Evolutionary conservation across 73 alveolate genomes (phyloP).

Genomic region (Tetrahymena borealis): DNA sequence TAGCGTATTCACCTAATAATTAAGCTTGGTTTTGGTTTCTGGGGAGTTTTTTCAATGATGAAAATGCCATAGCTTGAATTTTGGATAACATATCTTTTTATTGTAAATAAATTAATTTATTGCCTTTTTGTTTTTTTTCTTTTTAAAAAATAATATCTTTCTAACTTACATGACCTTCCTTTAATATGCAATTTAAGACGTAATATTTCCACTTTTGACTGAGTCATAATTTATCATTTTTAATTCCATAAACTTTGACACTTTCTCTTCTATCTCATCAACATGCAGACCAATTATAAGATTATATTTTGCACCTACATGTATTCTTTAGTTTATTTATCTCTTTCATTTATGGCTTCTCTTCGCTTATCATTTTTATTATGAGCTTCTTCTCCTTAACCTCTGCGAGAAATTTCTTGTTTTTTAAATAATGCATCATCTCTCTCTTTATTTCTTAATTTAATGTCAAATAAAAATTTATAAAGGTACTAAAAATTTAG

Average conservation of each 20-base stretch:
- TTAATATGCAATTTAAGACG: background rate
- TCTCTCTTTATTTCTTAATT: background rate
- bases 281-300: background rate
- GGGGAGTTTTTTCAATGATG: background rate
- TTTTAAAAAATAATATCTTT: background rate
- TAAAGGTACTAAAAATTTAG: background rate
- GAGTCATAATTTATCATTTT: background rate
- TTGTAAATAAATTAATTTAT: background rate
- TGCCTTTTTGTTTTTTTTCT: background rate
- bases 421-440: background rate
- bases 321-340: background rate
- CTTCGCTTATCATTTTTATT: background rate
- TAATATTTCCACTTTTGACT: background rate
- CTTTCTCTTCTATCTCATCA: background rate
- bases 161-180: background rate
- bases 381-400: background rate
- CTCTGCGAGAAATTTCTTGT: background rate
- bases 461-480: background rate
- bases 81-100: background rate
- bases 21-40: conserved; percentile 30
- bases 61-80: background rate
- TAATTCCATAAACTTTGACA: background rate
- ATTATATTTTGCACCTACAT: background rate
- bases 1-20: conserved; percentile 39
- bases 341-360: background rate